Evolutionary conservation across 208 protist genomes (phyloP).

Genomic region (Acanthamoeba royreba): DNA sequence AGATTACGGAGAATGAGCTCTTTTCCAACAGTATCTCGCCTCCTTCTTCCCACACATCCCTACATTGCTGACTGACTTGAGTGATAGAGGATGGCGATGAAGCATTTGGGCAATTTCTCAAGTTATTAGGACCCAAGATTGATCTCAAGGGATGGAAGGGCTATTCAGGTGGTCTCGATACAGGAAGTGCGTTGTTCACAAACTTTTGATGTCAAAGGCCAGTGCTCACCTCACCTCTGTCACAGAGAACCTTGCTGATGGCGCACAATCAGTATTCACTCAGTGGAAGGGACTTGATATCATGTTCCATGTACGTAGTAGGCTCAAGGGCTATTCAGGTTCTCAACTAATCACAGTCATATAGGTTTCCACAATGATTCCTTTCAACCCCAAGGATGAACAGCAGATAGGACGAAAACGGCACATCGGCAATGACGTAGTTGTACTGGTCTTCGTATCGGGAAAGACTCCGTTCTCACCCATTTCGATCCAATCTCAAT

Average conservation of each 20-base stretch:
- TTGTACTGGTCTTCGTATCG: neutral
- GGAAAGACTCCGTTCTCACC: conserved; percentile 28
- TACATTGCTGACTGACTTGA: neutral
- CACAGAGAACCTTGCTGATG: neutral
- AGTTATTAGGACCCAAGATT: neutral
- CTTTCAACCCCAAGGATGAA: conserved; percentile 5
- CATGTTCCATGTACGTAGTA: conserved; percentile 22
- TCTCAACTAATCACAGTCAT: neutral
- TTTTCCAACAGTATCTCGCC: neutral
- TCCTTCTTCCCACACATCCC: neutral
- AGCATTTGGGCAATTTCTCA: neutral
- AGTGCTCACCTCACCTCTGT: neutral
- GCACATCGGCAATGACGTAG: conserved; percentile 32
- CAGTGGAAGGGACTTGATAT: conserved; percentile 17
- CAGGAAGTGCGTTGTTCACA: neutral
- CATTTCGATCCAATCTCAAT: neutral
- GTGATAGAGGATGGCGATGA: neutral
- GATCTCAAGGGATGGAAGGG: conserved; percentile 3
- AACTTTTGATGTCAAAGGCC: neutral
- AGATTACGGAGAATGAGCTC: conserved; percentile 26
- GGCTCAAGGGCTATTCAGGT: neutral
- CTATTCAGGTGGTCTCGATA: conserved; percentile 14
- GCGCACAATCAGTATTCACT: neutral
- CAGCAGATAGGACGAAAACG: conserved; percentile 25
- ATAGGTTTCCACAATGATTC: neutral